Percentiles rank a stretch among this genome's conserved stretches.
These are phyloP conservation scores for Staphylotrichum longicolle DNA, from an alignment of 495 filamentous ascomycete genomes.

Conservation along the genomic window DNA sequence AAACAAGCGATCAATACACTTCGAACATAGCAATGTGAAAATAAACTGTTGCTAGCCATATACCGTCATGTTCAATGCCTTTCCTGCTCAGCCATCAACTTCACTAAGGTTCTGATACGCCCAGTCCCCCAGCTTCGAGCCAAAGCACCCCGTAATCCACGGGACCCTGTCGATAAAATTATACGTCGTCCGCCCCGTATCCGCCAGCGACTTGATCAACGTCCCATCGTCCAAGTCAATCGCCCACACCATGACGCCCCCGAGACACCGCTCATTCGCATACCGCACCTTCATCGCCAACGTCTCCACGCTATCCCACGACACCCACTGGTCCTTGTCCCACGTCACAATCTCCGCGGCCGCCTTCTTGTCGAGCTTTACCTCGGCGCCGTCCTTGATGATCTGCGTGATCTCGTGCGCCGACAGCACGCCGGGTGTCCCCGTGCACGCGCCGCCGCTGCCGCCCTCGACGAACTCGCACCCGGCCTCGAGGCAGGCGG, in stretches of 20 bases:
- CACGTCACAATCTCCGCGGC: conserved; percentile 43
- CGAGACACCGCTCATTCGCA: conserved; percentile 35
- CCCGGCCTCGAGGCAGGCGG: conserved; percentile 26
- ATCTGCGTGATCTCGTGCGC: conserved; percentile 43
- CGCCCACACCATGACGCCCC: conserved; percentile 34
- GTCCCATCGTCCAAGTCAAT: conserved; percentile 25
- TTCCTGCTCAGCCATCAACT: no score
- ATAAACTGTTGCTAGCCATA: no score
- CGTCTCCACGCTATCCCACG: conserved; percentile 45
- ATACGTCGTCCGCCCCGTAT: neutral
- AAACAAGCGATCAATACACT: no score
- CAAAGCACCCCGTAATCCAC: conserved; percentile 8
- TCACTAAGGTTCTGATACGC: neutral
- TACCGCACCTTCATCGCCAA: conserved; percentile 40
- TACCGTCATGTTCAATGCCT: no score
- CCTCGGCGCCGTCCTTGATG: conserved; percentile 20
- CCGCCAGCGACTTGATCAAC: conserved; percentile 8
- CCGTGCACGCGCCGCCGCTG: conserved; percentile 36
- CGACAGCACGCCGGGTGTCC: conserved; percentile 35
- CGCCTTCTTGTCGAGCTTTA: conserved; percentile 23
- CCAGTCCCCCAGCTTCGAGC: conserved; percentile 3
- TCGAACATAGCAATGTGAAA: no score
- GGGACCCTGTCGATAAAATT: neutral
- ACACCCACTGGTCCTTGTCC: conserved; percentile 46
- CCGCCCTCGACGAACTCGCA: conserved; percentile 34